Conservation (phyloP, 352 stramenopile genomes). For the Globisporangium cederbergense region DNA sequence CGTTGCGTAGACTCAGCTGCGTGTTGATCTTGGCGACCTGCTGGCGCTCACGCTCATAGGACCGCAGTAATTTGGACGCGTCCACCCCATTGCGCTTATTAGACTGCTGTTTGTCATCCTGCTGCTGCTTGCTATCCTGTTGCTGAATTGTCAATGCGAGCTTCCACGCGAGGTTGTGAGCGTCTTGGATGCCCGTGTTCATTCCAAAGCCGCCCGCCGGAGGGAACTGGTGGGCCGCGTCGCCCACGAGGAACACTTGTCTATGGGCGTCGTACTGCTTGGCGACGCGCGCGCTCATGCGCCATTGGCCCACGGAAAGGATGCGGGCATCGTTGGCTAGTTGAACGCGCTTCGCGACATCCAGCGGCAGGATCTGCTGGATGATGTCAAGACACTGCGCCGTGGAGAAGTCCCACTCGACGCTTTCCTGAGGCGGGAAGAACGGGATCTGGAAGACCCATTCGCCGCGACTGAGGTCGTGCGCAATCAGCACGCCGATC, state of each 20-base stretch:
- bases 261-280: constrained; percentile 72
- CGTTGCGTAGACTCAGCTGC: constrained; percentile 79
- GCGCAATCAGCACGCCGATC: constrained; percentile 91
- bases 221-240: constrained; percentile 91
- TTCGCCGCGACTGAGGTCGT: constrained; percentile 85
- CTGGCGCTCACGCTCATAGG: constrained; percentile 81
- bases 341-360: background rate
- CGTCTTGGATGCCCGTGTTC: constrained; percentile 92
- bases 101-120: constrained; percentile 1
- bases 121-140: constrained; percentile 4
- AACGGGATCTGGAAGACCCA: constrained; percentile 93
- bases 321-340: constrained; percentile 62
- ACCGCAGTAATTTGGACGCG: constrained; percentile 44
- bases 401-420: constrained; percentile 58
- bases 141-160: constrained; percentile 68
- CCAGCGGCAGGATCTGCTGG: constrained; percentile 38
- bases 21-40: constrained; percentile 72
- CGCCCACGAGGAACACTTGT: constrained; percentile 86
- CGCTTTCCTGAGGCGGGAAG: constrained; percentile 84
- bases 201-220: constrained; percentile 91
- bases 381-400: constrained; percentile 56
- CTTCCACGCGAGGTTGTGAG: constrained; percentile 92
- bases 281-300: constrained; percentile 91
- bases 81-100: constrained; percentile 7
- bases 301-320: constrained; percentile 88